A percentile compares a stretch with the other conserved stretches of the same genome.
These are phyloP conservation scores for Escallonia herrerae DNA, from an alignment of 129 eudicot genomes.

Conservation along the genomic window DNA sequence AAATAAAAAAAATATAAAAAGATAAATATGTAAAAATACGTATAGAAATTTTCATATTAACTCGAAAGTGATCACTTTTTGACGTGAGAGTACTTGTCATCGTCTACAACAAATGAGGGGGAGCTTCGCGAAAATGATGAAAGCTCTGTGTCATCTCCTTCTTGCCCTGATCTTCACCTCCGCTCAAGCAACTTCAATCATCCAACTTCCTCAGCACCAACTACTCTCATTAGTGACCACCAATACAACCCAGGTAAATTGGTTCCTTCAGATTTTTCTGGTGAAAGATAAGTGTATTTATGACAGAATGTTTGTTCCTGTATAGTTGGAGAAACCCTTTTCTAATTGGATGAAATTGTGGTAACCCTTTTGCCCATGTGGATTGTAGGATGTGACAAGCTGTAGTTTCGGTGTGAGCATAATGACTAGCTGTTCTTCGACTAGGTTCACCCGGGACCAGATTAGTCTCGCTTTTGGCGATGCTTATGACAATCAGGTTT, in stretches of 20 bases:
- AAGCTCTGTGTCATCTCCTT: conserved; percentile 15
- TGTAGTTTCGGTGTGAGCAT: conserved; percentile 58
- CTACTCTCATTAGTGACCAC: conserved; percentile 35
- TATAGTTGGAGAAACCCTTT: too few species aligned
- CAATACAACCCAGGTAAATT: conserved; percentile 47
- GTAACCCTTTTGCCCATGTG: not conserved
- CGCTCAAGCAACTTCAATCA: conserved; percentile 37
- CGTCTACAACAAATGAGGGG: too few species aligned
- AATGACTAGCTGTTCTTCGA: conserved; percentile 66
- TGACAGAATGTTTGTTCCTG: too few species aligned
- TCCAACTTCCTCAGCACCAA: conserved; percentile 19
- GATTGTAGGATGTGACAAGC: conserved; percentile 28
- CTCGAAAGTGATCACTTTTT: too few species aligned
- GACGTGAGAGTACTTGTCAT: too few species aligned
- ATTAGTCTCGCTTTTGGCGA: conserved; percentile 82
- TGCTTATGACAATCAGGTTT: conserved; percentile 75
- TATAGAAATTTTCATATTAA: too few species aligned
- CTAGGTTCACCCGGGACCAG: conserved; percentile 56
- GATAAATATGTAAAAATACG: too few species aligned
- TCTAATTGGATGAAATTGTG: too few species aligned
- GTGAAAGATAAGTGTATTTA: too few species aligned
- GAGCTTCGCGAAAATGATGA: conserved; percentile 14
- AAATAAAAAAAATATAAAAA: too few species aligned
- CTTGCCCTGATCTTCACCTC: conserved; percentile 21
- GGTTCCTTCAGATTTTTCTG: too few species aligned